These are phyloP conservation scores for Glaciozyma martinii DNA, from an alignment of 768 basidiomycete genomes.

Conservation along the genomic window DNA sequence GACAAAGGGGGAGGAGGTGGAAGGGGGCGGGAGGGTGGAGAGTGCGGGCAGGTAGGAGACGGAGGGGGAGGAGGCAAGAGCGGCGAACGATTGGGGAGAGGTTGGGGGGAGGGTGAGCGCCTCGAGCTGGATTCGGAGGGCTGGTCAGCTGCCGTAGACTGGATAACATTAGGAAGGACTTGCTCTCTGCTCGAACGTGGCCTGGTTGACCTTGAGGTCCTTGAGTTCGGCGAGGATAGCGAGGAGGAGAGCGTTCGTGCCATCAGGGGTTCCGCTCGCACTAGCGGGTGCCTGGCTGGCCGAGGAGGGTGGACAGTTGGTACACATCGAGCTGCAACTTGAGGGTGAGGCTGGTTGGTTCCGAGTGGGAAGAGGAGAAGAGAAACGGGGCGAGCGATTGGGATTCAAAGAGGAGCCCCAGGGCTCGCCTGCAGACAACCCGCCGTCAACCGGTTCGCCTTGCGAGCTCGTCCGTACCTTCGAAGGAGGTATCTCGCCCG, in stretches of 20 bases:
- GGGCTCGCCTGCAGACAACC: too few species aligned
- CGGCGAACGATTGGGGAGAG: conserved; percentile 1
- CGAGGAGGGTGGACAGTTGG: not conserved
- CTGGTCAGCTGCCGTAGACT: not conserved
- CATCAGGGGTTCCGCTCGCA: not conserved
- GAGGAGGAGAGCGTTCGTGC: conserved; percentile 14
- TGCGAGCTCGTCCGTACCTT: too few species aligned
- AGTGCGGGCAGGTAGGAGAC: not conserved
- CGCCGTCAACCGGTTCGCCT: too few species aligned
- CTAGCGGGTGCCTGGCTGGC: not conserved
- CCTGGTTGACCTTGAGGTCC: conserved; percentile 21
- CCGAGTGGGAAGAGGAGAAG: not conserved
- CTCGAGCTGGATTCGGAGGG: conserved; percentile 9
- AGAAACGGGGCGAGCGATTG: not conserved
- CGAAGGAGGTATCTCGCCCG: too few species aligned
- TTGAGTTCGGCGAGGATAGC: conserved; percentile 30
- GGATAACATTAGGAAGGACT: not conserved
- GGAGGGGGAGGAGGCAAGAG: not conserved
- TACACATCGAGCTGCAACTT: not conserved
- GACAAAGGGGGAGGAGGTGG: conserved; percentile 16
- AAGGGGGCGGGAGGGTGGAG: not conserved
- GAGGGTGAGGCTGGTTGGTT: not conserved
- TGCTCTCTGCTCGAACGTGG: conserved; percentile 24
- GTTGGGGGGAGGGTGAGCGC: conserved; percentile 11
- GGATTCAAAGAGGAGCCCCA: too few species aligned